Evolutionary conservation across 805 yeast species (phyloP).

Genomic region (Saccharomycopsis sp.): DNA sequence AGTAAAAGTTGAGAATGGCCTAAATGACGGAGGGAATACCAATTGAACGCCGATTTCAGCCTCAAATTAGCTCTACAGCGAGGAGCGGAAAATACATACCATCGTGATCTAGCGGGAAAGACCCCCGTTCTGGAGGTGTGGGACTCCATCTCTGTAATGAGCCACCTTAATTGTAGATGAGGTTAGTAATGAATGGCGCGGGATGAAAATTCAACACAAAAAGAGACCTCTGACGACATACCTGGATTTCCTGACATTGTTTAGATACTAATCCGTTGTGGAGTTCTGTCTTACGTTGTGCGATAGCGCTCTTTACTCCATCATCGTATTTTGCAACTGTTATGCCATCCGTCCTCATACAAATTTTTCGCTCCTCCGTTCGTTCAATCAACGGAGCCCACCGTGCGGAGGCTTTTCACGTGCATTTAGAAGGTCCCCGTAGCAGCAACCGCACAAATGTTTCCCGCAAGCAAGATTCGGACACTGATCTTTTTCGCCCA

Average conservation of each 20-base stretch:
- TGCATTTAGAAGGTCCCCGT: too few relatives aligned
- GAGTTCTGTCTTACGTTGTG: too few relatives aligned
- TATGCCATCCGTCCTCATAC: not conserved
- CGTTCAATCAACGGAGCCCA: too few relatives aligned
- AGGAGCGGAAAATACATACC: slow-evolving; percentile 29
- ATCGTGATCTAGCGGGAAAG: slow-evolving; percentile 90
- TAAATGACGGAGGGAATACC: not conserved
- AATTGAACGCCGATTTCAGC: not conserved
- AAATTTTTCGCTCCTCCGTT: not conserved
- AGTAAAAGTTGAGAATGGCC: not conserved
- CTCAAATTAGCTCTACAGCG: too few relatives aligned
- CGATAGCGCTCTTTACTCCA: too few relatives aligned
- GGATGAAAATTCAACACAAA: not conserved
- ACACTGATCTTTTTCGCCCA: not conserved
- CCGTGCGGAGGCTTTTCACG: too few relatives aligned
- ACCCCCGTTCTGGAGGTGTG: slow-evolving; percentile 93
- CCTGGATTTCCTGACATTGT: slow-evolving; percentile 2
- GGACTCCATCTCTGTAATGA: slow-evolving; percentile 36
- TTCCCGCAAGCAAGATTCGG: not conserved
- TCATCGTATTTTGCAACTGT: too few relatives aligned
- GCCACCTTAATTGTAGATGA: not conserved
- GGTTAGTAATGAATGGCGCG: not conserved
- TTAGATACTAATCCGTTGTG: too few relatives aligned
- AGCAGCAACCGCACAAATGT: not conserved
- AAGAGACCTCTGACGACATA: not conserved